Evolutionary conservation across 768 basidiomycete species (phyloP).

Genomic region (Daedaleopsis sinensis): DNA sequence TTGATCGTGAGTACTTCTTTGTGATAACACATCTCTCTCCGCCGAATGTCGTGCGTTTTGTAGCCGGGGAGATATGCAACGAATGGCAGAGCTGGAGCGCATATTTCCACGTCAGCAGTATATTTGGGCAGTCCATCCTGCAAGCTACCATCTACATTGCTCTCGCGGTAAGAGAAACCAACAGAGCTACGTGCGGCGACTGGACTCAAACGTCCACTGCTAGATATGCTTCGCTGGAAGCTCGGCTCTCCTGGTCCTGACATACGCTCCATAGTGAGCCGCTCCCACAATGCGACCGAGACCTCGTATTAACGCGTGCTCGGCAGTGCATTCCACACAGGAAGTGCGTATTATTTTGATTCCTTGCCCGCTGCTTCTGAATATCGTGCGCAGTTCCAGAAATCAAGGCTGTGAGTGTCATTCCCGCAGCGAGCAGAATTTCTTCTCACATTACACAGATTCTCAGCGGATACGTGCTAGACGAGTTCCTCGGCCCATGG

Average conservation of each 20-base stretch:
- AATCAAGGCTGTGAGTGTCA: constrained; percentile 66
- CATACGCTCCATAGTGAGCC: constrained; percentile 72
- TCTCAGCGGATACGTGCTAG: constrained; percentile 83
- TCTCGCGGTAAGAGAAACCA: constrained; percentile 53
- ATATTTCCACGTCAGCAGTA: constrained; percentile 52
- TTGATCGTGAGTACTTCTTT: constrained; percentile 48
- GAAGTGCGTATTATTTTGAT: constrained; percentile 53
- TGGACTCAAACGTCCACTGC: background rate
- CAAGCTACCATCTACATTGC: constrained; percentile 67
- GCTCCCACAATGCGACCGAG: background rate
- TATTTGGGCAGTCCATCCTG: constrained; percentile 62
- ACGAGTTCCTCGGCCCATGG: constrained; percentile 85
- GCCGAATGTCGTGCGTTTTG: background rate
- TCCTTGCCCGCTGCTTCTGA: background rate
- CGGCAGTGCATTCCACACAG: constrained; percentile 73
- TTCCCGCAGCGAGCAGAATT: background rate
- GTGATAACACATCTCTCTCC: background rate
- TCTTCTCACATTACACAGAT: constrained; percentile 46
- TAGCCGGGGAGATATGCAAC: constrained; percentile 67
- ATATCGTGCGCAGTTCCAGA: constrained; percentile 59
- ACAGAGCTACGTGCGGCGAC: background rate
- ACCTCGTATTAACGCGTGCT: background rate
- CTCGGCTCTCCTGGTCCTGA: constrained; percentile 63
- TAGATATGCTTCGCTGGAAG: constrained; percentile 66
- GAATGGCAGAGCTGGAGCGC: constrained; percentile 75